These are phyloP conservation scores for Sporothrix phasma DNA, from an alignment of 2,329 filamentous ascomycete genomes.

Conservation along the genomic window DNA sequence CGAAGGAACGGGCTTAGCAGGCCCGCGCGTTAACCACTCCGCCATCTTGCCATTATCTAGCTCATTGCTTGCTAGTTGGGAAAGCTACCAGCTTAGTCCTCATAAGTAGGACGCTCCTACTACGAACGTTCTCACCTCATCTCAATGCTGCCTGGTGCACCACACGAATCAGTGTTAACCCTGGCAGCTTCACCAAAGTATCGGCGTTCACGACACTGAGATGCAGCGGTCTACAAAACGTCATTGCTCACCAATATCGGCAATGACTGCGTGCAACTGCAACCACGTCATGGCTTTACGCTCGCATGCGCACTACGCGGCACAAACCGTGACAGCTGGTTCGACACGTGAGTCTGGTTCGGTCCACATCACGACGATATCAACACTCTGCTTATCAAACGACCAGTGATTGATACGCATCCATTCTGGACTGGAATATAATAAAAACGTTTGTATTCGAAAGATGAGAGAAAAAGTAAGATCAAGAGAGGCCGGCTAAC, in stretches of 20 bases:
- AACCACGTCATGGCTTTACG: no score
- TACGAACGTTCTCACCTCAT: no score
- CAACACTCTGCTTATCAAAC: background rate
- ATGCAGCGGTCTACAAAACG: no score
- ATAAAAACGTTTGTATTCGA: background rate
- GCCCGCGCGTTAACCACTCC: slow-evolving; percentile 12
- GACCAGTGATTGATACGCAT: background rate
- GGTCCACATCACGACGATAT: background rate
- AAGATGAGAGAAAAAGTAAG: background rate
- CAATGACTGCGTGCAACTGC: no score
- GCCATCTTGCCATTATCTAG: slow-evolving; percentile 3
- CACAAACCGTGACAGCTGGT: no score
- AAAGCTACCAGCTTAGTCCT: background rate
- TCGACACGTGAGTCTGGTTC: background rate
- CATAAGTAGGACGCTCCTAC: background rate
- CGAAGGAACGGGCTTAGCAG: slow-evolving; percentile 11
- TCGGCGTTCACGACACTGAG: no score
- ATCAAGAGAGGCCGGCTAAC: background rate
- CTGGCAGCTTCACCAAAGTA: no score
- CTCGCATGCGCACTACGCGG: no score
- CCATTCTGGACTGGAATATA: background rate
- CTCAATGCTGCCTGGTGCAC: no score
- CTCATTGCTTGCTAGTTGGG: background rate
- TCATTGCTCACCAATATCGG: no score
- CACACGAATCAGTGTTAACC: no score